Evolutionary conservation across 257 asterid genomes (phyloP), one percentile per base, ranked within the genome.

Genomic region (Vinca minor): DNA sequence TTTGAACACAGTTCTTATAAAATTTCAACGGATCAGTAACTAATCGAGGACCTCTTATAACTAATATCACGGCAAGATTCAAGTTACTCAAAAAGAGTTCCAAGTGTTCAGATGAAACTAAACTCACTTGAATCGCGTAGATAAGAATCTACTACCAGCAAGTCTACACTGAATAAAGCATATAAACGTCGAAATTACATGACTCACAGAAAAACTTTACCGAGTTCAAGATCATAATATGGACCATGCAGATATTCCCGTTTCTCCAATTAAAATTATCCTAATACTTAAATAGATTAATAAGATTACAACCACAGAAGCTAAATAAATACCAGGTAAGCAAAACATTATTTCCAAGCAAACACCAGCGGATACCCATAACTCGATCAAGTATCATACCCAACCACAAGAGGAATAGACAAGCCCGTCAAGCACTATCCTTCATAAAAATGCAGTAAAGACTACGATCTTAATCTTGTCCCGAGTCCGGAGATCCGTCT

Each of bases 401-500:
- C 58, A 26, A 47, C 21, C 60, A 26, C 20, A 21, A 21, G 18
- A 28, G 4, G 38, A 21, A 21, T 5, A 55, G 61, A 55, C 61
- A 6, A 6, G 23, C 20, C 35, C 4, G 41, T 31, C 61, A 55
- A 31, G 61, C 31, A 55, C 14, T 29, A 54, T 26, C 36, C 59
- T 17, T 55, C 25, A 8, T 55, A 31, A 39, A 4, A 53, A 0
- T 11, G 5, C 4, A 29, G 61, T 54, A 15, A 38, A 31, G 26
- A 29, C 11, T 52, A 13, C 1, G 3, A n/a, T 45, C 64, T 72
- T 60, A 85, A 62, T 82, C 83, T 1, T 76, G 78, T 31, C 68
- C 81, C 0, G 90, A 88, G 67, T 86, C 95, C 0, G 95, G 88
- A n/a, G 94, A 87, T 38, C 87, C 97, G 59, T 87, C 94, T 15